Evolutionary conservation across 495 filamentous ascomycete species (phyloP).

Genomic region (Xylaria scruposa): DNA sequence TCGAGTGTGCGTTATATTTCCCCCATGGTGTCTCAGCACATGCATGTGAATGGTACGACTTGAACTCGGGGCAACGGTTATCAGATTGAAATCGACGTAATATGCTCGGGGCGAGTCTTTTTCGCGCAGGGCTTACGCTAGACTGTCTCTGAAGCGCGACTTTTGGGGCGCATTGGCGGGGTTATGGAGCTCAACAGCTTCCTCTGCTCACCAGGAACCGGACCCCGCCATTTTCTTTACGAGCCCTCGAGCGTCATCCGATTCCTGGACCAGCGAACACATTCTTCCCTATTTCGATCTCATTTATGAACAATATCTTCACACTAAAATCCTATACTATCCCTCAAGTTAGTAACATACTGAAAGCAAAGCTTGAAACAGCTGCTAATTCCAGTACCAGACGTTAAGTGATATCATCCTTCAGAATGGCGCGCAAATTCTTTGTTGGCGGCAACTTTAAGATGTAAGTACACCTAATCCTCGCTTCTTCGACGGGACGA

Average conservation of each 20-base stretch:
- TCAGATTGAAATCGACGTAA: background rate
- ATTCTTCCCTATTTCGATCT: background rate
- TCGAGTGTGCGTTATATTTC: background rate
- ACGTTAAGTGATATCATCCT: background rate
- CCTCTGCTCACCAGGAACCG: slow-evolving; percentile 10
- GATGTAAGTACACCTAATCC: slow-evolving; percentile 66
- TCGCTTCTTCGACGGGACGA: slow-evolving; percentile 16
- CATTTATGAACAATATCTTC: background rate
- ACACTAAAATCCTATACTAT: background rate
- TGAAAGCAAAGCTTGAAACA: background rate
- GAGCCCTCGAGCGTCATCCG: slow-evolving; percentile 11
- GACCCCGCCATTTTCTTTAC: slow-evolving; percentile 23
- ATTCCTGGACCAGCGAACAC: background rate
- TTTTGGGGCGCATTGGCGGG: slow-evolving; percentile 20
- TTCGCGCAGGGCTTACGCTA: slow-evolving; percentile 12
- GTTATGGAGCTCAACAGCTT: slow-evolving; percentile 20
- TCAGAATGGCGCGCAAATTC: slow-evolving; percentile 91
- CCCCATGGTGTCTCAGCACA: background rate
- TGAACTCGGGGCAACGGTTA: background rate
- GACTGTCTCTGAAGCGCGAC: background rate
- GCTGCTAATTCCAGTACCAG: background rate
- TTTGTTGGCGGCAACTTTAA: slow-evolving; percentile 99
- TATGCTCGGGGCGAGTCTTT: slow-evolving; percentile 19
- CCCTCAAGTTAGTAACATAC: background rate
- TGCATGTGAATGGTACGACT: background rate